These are phyloP conservation scores for Starmerella sp. DNA, from an alignment of 805 yeast species.

Conservation along the genomic window DNA sequence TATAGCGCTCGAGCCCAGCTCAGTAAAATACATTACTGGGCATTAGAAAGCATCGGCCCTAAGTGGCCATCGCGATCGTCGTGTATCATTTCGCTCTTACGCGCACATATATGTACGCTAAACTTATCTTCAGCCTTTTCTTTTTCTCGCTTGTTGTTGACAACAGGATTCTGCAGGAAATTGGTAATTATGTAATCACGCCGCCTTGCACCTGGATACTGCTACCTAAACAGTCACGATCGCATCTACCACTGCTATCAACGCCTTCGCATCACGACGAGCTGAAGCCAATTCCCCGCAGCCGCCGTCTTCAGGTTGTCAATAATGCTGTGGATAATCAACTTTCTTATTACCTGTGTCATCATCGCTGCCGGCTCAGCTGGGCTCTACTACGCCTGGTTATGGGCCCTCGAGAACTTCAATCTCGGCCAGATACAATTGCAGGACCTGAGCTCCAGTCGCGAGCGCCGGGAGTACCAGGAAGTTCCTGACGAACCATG, in stretches of 20 bases:
- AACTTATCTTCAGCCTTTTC: no score
- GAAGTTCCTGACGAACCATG: constrained; percentile 21
- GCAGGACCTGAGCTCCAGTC: constrained; percentile 14
- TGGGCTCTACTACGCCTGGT: constrained; percentile 18
- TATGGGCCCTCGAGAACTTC: constrained; percentile 22
- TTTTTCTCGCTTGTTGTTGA: no score
- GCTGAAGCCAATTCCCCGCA: no score
- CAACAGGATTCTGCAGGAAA: neutral
- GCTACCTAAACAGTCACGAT: neutral
- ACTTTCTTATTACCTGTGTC: constrained; percentile 9
- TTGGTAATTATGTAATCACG: neutral
- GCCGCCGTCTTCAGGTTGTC: neutral
- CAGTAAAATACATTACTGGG: no score
- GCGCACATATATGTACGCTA: no score
- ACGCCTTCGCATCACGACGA: no score
- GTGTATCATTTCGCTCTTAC: no score
- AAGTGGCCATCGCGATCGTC: no score
- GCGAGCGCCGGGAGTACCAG: constrained; percentile 13
- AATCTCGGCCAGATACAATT: constrained; percentile 22
- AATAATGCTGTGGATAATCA: constrained; percentile 10
- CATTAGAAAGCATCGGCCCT: no score
- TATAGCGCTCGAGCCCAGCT: no score
- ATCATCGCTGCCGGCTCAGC: constrained; percentile 11
- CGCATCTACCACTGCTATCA: no score
- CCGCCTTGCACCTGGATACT: neutral